phyloP scores from a whole-genome alignment of 768 basidiomycete genomes.

The Phanerochaete sordida region DNA sequence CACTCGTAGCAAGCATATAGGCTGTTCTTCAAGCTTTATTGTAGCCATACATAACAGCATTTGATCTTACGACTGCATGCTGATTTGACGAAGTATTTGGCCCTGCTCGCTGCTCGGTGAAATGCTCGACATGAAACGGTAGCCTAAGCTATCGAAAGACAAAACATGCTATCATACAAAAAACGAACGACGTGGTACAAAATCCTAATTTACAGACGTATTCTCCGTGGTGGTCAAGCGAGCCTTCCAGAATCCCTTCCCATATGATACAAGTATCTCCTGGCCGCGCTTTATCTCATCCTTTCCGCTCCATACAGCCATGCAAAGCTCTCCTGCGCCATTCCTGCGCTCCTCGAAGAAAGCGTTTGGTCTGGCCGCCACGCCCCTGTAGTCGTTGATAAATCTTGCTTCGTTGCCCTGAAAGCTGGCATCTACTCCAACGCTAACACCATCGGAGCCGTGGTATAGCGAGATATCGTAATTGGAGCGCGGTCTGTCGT shows the following conservation, averaged over 20 bases:
- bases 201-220: too few relatives aligned
- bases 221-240: too few relatives aligned
- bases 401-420: conserved; percentile 89
- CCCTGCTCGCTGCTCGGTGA: too few relatives aligned
- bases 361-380: conserved; percentile 66
- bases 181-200: too few relatives aligned
- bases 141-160: too few relatives aligned
- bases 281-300: conserved; percentile 70
- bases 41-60: too few relatives aligned
- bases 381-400: conserved; percentile 86
- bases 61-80: too few relatives aligned
- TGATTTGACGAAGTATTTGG: too few relatives aligned
- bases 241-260: conserved; percentile 29
- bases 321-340: conserved; percentile 58
- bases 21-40: too few relatives aligned
- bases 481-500: conserved; percentile 70
- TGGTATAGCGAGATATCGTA: conserved; percentile 86
- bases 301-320: conserved; percentile 69
- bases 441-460: conserved; percentile 48
- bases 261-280: conserved; percentile 86
- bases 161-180: too few relatives aligned
- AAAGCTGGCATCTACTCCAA: conserved; percentile 72
- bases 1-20: background rate
- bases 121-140: too few relatives aligned
- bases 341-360: conserved; percentile 58